Evolutionary conservation across 176 grass and related monocot genomes (phyloP).

Genomic region (Pontederia crassipes): DNA sequence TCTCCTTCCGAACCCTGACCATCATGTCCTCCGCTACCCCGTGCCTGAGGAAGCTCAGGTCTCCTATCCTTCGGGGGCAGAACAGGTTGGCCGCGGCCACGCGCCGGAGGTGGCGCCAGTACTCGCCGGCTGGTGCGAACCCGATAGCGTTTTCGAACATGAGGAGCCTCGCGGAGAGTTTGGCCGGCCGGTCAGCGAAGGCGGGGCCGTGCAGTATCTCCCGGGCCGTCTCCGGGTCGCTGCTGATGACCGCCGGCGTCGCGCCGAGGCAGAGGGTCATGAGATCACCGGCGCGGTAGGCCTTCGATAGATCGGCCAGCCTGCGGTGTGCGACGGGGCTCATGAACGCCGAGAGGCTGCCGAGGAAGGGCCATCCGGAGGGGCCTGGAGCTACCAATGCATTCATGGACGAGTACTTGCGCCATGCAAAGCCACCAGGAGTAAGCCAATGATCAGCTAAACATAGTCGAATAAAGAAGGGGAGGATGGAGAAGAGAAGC

Average conservation of each 20-base stretch:
- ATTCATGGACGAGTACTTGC: not conserved
- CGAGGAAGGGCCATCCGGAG: conserved; percentile 27
- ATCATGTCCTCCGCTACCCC: conserved; percentile 6
- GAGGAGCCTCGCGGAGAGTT: conserved; percentile 16
- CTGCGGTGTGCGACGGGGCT: conserved; percentile 27
- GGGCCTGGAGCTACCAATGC: conserved; percentile 8
- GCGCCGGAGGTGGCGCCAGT: conserved; percentile 40
- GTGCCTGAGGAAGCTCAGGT: not conserved
- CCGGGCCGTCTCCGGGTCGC: conserved; percentile 26
- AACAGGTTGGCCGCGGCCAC: conserved; percentile 20
- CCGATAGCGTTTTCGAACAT: conserved; percentile 39
- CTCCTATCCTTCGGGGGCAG: conserved; percentile 22
- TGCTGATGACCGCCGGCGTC: conserved; percentile 24
- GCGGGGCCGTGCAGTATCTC: conserved; percentile 19
- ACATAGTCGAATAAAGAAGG: not conserved
- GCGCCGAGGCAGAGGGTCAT: conserved; percentile 32
- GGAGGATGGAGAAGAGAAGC: not conserved
- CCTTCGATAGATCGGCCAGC: conserved; percentile 12
- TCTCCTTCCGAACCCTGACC: not conserved
- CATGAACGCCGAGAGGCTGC: conserved; percentile 8
- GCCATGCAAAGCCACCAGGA: conserved; percentile 19
- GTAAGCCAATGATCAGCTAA: not conserved
- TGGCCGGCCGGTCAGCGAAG: conserved; percentile 25
- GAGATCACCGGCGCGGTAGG: conserved; percentile 12
- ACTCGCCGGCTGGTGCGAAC: conserved; percentile 23